phyloP scores from a whole-genome alignment of 2,329 filamentous ascomycete genomes.

The Podosphaera aphanis region DNA sequence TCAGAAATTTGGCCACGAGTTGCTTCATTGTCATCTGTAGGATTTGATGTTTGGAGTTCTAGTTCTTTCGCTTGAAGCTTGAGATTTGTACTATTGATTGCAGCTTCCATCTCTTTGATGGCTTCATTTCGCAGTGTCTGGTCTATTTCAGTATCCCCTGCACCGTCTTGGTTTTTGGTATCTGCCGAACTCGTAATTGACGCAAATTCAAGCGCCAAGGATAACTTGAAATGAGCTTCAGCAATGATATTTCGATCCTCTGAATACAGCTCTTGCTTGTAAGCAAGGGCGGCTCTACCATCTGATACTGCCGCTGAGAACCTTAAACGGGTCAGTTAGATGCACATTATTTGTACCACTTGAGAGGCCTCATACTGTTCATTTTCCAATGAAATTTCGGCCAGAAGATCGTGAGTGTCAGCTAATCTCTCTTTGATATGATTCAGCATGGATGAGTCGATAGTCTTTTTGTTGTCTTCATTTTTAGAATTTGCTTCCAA shows the following conservation, averaged over 20 bases:
- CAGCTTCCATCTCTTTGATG: conserved; percentile 44
- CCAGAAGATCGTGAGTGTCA: conserved; percentile 81
- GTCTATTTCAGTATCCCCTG: conserved; percentile 30
- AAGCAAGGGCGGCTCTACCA: conserved; percentile 48
- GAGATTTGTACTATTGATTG: conserved; percentile 47
- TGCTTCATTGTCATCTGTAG: conserved; percentile 42
- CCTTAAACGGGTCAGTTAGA: conserved; percentile 17
- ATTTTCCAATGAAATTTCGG: conserved; percentile 92
- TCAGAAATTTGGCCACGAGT: conserved; percentile 41
- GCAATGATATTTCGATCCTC: conserved; percentile 67
- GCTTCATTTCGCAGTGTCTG: conserved; percentile 49
- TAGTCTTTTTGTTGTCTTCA: conserved; percentile 24
- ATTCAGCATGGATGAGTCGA: conserved; percentile 20
- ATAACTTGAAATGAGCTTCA: conserved; percentile 91
- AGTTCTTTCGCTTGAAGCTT: conserved; percentile 49
- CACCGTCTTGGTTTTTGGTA: conserved; percentile 9
- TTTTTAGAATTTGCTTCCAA: conserved; percentile 23
- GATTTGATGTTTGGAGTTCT: conserved; percentile 35
- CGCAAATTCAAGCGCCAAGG: conserved; percentile 80
- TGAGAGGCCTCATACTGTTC: conserved; percentile 33
- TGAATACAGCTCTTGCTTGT: conserved; percentile 59
- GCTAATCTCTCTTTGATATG: conserved; percentile 68
- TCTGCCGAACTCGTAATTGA: conserved; percentile 44
- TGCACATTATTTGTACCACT: background rate
- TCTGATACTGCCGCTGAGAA: conserved; percentile 77